Conservation (phyloP, 2,329 filamentous ascomycete species). For the Aspergillus awamori region DNA sequence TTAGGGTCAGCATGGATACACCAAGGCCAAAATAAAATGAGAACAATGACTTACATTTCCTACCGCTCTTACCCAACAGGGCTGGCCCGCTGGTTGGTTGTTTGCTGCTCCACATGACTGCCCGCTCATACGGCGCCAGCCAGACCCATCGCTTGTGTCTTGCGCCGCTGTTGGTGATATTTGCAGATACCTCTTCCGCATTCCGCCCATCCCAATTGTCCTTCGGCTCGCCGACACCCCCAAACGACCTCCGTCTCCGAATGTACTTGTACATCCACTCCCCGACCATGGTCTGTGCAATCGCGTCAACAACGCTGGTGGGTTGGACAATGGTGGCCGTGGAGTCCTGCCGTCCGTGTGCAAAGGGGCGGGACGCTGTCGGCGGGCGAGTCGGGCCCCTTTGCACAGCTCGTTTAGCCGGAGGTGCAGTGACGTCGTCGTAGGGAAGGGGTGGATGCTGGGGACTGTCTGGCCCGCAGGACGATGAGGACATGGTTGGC, state of each 20-base stretch:
- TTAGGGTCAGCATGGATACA: constrained; percentile 17
- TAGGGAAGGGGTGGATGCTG: constrained; percentile 71
- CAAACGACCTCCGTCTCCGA: constrained; percentile 77
- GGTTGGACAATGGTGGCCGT: constrained; percentile 65
- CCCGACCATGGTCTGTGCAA: constrained; percentile 97
- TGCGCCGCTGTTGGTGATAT: constrained; percentile 65
- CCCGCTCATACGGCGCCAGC: constrained; percentile 93
- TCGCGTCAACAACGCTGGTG: constrained; percentile 87
- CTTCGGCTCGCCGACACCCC: constrained; percentile 64
- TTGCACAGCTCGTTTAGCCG: constrained; percentile 32
- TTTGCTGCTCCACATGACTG: constrained; percentile 98
- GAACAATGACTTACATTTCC: constrained; percentile 74
- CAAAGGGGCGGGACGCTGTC: constrained; percentile 29
- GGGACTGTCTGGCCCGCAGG: constrained; percentile 70
- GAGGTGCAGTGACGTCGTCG: constrained; percentile 67
- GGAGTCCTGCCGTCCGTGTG: constrained; percentile 51
- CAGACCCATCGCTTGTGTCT: constrained; percentile 97
- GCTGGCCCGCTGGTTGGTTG: constrained; percentile 87
- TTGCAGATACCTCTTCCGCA: constrained; percentile 70
- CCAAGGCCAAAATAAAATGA: not conserved
- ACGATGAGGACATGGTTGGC: constrained; percentile 64
- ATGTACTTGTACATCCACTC: constrained; percentile 63
- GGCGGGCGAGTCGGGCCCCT: constrained; percentile 29
- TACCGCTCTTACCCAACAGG: constrained; percentile 88
- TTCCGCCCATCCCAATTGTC: constrained; percentile 57